Evolutionary conservation across 2,329 filamentous ascomycete genomes (phyloP), one percentile per base, ranked within the genome.

Genomic region (Leptographium radiaticola): DNA sequence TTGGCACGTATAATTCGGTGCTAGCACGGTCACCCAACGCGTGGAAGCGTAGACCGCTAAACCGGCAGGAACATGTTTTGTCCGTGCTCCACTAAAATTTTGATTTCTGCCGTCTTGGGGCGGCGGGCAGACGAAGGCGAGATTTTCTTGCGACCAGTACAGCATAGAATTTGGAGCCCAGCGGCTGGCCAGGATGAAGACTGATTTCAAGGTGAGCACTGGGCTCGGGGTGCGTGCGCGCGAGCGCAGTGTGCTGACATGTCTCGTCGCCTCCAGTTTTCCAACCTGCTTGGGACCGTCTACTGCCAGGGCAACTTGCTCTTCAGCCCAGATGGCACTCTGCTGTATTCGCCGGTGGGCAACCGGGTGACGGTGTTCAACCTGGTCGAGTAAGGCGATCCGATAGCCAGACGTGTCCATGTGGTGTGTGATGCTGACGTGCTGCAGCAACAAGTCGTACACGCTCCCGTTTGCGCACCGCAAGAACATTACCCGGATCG

Each of bases 261-360:
- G 8, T 43, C 15, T 45, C 3, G 7, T 42, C 5, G 15, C 34
- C 6, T 11, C 2, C 64, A 96, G 90, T 98, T 98, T 73, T 95
- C 91, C 68, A 98, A 97, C 72, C 80, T 98, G 68, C 81, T 98
- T 65, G 94, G 93, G 67, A 98, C 93, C 62, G 93, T 98, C 67
- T 98, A 97, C 76, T 89, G 89, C 74, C 88, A 90, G 80, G 93
- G 94, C 71, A 98, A 97, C 69, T 80, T 98, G 65, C 79, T 96
- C 67, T 98, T 94, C 75, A 94, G 88, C 63, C 89, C 90, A 57
- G 91, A 98, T 79, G 94, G 94, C 67, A 93, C 88, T 63, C 91
- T 89, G 71, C 79, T 98, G 60, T 87, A 94, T 64, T 98, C 93
- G 46, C 94, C 93, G 9, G 93, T 98, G 52, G 93, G 93, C 66